Evolutionary conservation across 257 asterid species (phyloP).

Genomic region (Salvia splendens): DNA sequence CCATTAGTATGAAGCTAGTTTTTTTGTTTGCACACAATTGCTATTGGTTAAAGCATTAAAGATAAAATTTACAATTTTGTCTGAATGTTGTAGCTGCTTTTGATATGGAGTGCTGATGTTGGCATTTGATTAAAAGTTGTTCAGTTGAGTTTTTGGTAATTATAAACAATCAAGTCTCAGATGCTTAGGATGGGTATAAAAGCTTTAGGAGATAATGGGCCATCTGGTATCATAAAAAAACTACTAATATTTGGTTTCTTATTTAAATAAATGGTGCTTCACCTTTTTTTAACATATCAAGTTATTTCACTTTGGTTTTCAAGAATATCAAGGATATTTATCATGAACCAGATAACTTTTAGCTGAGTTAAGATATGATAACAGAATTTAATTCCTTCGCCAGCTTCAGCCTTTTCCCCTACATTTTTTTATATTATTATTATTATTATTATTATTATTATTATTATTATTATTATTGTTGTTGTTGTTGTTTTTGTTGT

Average conservation of each 20-base stretch:
- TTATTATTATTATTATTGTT: not conserved
- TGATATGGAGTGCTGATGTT: slow-evolving; percentile 22
- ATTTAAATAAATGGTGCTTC: slow-evolving; percentile 12
- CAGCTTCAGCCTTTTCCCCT: slow-evolving; percentile 27
- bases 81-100: slow-evolving; percentile 19
- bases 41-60: slow-evolving; percentile 24
- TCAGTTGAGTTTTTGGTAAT: slow-evolving; percentile 23
- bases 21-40: slow-evolving; percentile 22
- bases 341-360: slow-evolving; percentile 9
- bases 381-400: slow-evolving; percentile 20
- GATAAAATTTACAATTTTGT: not conserved
- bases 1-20: slow-evolving; percentile 3
- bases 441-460: too few species aligned
- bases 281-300: slow-evolving; percentile 20
- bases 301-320: slow-evolving; percentile 22
- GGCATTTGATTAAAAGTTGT: slow-evolving; percentile 15
- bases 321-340: slow-evolving; percentile 23
- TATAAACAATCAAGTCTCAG: slow-evolving; percentile 6
- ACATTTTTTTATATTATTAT: slow-evolving; percentile 13
- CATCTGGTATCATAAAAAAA: slow-evolving; percentile 10
- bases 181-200: slow-evolving; percentile 14
- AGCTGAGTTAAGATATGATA: slow-evolving; percentile 18
- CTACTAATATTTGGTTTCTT: slow-evolving; percentile 1
- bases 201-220: slow-evolving; percentile 4
- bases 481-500: too few species aligned